Evolutionary conservation across 805 yeast species (phyloP).

Genomic region (Suhomyces faveliae): DNA sequence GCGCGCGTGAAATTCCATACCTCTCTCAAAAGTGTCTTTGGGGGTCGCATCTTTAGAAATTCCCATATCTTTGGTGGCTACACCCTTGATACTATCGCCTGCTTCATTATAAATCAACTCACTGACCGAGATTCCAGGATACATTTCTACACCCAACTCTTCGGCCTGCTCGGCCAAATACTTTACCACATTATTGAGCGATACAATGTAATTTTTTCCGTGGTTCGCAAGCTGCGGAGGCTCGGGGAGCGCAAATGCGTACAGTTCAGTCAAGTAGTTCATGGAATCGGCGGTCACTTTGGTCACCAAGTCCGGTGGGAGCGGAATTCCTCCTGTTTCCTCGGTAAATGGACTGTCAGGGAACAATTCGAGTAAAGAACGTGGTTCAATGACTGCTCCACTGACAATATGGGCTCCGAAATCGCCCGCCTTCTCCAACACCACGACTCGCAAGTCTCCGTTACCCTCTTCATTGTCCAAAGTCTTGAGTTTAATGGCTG

Average conservation of each 20-base stretch:
- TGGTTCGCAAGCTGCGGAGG: slow-evolving; percentile 88
- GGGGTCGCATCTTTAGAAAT: slow-evolving; percentile 72
- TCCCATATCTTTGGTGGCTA: slow-evolving; percentile 94
- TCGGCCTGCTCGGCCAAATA: slow-evolving; percentile 87
- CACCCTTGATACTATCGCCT: slow-evolving; percentile 72
- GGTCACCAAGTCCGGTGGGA: slow-evolving; percentile 77
- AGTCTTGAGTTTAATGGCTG: slow-evolving; percentile 88
- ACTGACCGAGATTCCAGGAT: slow-evolving; percentile 84
- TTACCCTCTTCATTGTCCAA: slow-evolving; percentile 64
- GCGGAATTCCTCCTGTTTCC: slow-evolving; percentile 56
- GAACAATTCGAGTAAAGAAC: slow-evolving; percentile 79
- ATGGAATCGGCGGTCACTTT: slow-evolving; percentile 72
- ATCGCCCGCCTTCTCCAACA: slow-evolving; percentile 89
- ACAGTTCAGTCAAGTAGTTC: slow-evolving; percentile 61
- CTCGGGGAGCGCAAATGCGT: slow-evolving; percentile 76
- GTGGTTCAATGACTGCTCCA: slow-evolving; percentile 93
- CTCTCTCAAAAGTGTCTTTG: slow-evolving; percentile 83
- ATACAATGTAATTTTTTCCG: slow-evolving; percentile 80
- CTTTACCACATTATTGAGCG: slow-evolving; percentile 76
- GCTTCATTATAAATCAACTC: slow-evolving; percentile 63
- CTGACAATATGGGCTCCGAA: slow-evolving; percentile 90
- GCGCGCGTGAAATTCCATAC: slow-evolving; percentile 94
- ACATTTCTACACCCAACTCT: slow-evolving; percentile 89
- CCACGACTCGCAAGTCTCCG: slow-evolving; percentile 78
- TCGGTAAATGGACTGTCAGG: slow-evolving; percentile 59